Evolutionary conservation across 345 rosid species (phyloP).

Genomic region (Moricandia moricandioides): DNA sequence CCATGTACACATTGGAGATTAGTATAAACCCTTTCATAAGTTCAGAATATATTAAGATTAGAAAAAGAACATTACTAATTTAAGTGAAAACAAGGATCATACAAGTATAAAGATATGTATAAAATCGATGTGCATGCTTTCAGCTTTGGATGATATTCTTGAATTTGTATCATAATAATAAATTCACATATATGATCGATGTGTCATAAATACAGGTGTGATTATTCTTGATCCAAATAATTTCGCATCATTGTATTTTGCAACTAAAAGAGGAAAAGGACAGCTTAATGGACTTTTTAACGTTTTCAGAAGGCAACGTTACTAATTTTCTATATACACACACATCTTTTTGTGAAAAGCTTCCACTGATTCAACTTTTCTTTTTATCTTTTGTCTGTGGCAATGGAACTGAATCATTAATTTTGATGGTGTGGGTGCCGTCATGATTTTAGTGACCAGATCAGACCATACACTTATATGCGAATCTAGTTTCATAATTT

Average conservation of each 20-base stretch:
- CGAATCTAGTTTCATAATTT: not conserved
- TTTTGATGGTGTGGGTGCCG: not conserved
- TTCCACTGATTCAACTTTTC: not conserved
- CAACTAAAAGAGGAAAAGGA: conserved; percentile 7
- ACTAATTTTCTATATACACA: not conserved
- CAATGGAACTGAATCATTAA: not conserved
- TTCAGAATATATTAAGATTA: too few species aligned
- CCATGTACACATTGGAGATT: too few species aligned
- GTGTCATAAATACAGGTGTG: not conserved
- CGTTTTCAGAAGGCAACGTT: conserved; percentile 1
- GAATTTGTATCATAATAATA: not conserved
- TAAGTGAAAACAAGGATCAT: not conserved
- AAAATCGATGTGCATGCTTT: not conserved
- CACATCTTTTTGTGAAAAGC: not conserved
- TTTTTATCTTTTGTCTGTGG: not conserved
- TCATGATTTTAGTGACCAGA: not conserved
- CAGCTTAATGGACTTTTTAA: not conserved
- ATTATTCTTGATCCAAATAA: conserved; percentile 1
- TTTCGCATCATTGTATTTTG: conserved; percentile 1
- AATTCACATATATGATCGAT: not conserved
- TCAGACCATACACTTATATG: not conserved
- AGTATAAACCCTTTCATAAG: too few species aligned
- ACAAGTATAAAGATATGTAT: not conserved
- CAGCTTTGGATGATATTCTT: not conserved
- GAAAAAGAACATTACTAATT: too few species aligned